A percentile compares a stretch with the other conserved stretches of the same genome.
phyloP scores from a whole-genome alignment of 495 filamentous ascomycete species.

The Glutinoglossum americanum region DNA sequence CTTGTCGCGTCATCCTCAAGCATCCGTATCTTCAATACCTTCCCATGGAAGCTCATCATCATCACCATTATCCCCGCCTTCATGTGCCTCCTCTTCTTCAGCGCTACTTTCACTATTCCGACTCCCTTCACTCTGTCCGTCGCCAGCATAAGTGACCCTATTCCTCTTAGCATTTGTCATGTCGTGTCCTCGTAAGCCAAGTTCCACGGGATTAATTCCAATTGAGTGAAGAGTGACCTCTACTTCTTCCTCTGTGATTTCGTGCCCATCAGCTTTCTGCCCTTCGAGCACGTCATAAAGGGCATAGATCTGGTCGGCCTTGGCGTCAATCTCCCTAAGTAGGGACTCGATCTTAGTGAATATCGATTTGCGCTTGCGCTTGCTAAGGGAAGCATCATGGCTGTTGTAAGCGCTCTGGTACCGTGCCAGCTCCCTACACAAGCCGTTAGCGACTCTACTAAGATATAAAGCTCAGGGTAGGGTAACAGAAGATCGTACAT shows the following conservation, averaged over 20 bases:
- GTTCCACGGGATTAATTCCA: slow-evolving; percentile 19
- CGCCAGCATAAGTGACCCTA: not conserved
- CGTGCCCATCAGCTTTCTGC: slow-evolving; percentile 39
- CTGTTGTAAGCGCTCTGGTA: slow-evolving; percentile 40
- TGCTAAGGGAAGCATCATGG: slow-evolving; percentile 45
- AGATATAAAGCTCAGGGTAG: not conserved
- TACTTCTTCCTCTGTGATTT: slow-evolving; percentile 43
- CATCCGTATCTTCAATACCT: slow-evolving; percentile 4
- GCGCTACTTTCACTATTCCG: not conserved
- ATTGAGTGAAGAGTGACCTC: slow-evolving; percentile 45
- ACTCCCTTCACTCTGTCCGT: not conserved
- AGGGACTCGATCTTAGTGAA: slow-evolving; percentile 41
- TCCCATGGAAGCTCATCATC: not conserved
- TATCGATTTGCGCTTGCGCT: slow-evolving; percentile 42
- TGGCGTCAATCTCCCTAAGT: slow-evolving; percentile 44
- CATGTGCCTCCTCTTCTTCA: not conserved
- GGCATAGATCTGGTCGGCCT: slow-evolving; percentile 72
- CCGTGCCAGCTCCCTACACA: slow-evolving; percentile 24
- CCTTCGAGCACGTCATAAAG: slow-evolving; percentile 83
- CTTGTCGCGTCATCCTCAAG: not conserved
- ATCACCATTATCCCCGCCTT: not conserved
- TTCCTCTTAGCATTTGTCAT: not conserved
- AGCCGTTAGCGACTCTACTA: slow-evolving; percentile 11
- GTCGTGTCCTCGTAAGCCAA: not conserved
- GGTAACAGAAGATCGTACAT: not conserved